Conservation (phyloP, 2,329 filamentous ascomycete species). For the Aschersonia sp. region DNA sequence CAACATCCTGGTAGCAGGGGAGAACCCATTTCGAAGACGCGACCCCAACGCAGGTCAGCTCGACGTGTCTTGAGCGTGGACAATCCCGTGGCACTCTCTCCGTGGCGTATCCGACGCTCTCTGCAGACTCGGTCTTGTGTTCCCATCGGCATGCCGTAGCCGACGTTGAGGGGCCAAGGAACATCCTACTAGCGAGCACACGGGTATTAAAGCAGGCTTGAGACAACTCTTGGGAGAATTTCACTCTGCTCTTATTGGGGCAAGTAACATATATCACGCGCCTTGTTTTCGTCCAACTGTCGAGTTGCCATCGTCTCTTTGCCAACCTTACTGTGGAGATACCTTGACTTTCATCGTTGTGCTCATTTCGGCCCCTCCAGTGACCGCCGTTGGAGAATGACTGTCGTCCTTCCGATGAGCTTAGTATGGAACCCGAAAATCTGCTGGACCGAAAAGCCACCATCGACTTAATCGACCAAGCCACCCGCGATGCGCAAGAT, state of each 20-base stretch:
- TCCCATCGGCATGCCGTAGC: background rate
- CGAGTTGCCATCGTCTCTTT: no score
- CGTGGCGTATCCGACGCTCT: background rate
- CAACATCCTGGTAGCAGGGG: no score
- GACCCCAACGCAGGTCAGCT: background rate
- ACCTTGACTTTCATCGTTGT: background rate
- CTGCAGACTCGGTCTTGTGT: background rate
- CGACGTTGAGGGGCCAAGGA: background rate
- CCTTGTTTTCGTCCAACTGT: no score
- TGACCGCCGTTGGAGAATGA: constrained; percentile 1
- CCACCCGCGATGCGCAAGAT: constrained; percentile 19
- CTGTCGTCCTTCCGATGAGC: background rate
- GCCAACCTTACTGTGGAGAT: no score
- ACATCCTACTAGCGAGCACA: no score
- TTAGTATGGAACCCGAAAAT: constrained; percentile 5
- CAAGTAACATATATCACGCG: no score
- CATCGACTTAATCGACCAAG: constrained; percentile 3
- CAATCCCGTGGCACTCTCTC: background rate
- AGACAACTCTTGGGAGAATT: no score
- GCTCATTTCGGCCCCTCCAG: background rate
- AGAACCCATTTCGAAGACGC: no score
- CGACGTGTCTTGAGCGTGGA: background rate
- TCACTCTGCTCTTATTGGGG: no score
- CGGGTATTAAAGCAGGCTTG: no score
- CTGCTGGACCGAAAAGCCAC: constrained; percentile 1